Evolutionary conservation across 495 filamentous ascomycete genomes (phyloP), one percentile per base, ranked within the genome.

Genomic region (Daldinia decipiens): DNA sequence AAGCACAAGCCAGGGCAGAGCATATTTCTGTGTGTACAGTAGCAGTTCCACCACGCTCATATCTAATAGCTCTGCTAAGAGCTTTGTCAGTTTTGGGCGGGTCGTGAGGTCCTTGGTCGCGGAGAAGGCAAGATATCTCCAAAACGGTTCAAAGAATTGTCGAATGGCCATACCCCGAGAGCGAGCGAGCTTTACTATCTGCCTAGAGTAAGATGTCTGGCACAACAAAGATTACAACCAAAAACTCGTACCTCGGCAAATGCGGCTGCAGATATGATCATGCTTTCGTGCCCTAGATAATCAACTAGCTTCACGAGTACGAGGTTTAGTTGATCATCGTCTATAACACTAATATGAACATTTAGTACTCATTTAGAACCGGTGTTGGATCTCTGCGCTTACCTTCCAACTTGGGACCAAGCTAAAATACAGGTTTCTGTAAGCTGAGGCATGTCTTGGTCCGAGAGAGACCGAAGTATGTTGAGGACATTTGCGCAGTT

Each of bases 341-440:
- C 62, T 52, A 79, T 74, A 26, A 78, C 72, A 60, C 64, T 78
- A 62, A 29, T 0, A 43, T 32, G 29, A 53, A 19, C 21, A 24
- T 17, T 74, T 19, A 75, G 61, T 29, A 52, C 17, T 24, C 19
- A n/a, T 54, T 29, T 15, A 13, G 6, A 21, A 29, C 17, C 15
- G 17, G 36, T 11, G 13, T 27, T n/a, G 31, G 40, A 62, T 39
- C 36, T 47, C 15, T 34, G 2, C 34, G 70, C 77, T 70, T 82
- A 90, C 85, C 84, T 86, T 69, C 91, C 94, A 58, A 97, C 85
- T 71, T 92, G 90, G 45, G 90, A 92, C 84, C 94, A 91, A 17
- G 93, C 92, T 68, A 95, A 77, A 43, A 99, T 89, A 66, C 91
- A 91, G 15, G 93, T 93, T 76, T 98, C 95, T 63, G 94, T 90